Conservation (phyloP, 306 rosid species). For the Psophocarpus tetragonolobus region DNA sequence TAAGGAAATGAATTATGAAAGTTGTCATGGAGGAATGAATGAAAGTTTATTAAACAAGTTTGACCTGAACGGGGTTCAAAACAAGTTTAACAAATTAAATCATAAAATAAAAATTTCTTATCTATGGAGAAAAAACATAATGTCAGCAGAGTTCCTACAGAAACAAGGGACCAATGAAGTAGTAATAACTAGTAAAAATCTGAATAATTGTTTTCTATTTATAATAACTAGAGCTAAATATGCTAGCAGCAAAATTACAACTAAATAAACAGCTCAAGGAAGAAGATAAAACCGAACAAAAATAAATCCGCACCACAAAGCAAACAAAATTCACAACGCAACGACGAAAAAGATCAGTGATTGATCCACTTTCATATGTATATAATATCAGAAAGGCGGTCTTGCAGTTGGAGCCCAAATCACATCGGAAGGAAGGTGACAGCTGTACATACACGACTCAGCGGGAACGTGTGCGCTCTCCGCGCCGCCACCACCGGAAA, state of each 20-base stretch:
- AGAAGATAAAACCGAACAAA: not conserved
- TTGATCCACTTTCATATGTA: not conserved
- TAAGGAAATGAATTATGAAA: not conserved
- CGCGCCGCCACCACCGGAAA: slow-evolving; percentile 39
- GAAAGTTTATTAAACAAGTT: not conserved
- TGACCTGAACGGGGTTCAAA: not conserved
- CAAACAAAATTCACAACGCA: slow-evolving; percentile 4
- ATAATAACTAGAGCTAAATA: not conserved
- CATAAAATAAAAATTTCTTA: not conserved
- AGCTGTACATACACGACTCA: slow-evolving; percentile 55
- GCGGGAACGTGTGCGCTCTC: slow-evolving; percentile 45
- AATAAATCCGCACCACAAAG: not conserved
- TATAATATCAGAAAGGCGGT: slow-evolving; percentile 44
- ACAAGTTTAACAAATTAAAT: not conserved
- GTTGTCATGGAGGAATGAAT: not conserved
- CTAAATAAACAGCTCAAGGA: not conserved
- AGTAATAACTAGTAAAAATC: not conserved
- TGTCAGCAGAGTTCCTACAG: not conserved
- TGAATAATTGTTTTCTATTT: not conserved
- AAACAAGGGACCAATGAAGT: not conserved
- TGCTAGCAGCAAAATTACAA: slow-evolving; percentile 11
- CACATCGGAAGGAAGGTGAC: slow-evolving; percentile 59
- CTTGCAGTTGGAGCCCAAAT: slow-evolving; percentile 72
- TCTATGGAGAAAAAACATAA: not conserved
- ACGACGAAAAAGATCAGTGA: not conserved